Conservation (phyloP, 306 rosid species). For the Trifolium dubium region DNA sequence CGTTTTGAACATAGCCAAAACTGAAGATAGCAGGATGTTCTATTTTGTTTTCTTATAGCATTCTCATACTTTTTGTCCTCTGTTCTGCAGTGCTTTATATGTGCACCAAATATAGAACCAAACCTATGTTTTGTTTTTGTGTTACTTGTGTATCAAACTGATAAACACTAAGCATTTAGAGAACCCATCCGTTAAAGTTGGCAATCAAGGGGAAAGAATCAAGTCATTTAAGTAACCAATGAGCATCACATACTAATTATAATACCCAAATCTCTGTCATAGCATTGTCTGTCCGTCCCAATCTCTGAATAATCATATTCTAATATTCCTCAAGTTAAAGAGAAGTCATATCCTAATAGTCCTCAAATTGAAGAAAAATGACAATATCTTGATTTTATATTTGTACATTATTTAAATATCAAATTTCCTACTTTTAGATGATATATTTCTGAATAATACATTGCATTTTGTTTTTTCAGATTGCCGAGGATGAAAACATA, state of each 20-base stretch:
- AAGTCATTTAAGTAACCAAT: not conserved
- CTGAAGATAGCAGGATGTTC: not conserved
- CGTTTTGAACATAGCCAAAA: not conserved
- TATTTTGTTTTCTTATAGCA: conserved; percentile 1
- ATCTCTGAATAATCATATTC: not conserved
- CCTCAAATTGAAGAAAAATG: too few species aligned
- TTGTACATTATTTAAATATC: conserved; percentile 15
- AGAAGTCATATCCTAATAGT: too few species aligned
- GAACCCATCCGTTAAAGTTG: not conserved
- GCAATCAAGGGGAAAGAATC: not conserved
- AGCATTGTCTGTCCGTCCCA: not conserved
- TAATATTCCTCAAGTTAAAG: too few species aligned
- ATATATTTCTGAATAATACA: conserved; percentile 17
- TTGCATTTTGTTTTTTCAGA: conserved; percentile 48
- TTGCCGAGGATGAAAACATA: conserved; percentile 68
- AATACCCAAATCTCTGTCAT: not conserved
- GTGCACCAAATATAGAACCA: conserved; percentile 6
- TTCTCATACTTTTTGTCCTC: not conserved
- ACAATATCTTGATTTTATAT: too few species aligned
- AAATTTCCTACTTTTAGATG: conserved; percentile 5
- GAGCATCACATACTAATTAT: not conserved
- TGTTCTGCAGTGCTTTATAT: not conserved
- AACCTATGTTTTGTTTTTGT: not conserved
- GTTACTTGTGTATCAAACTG: not conserved
- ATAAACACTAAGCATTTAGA: not conserved